Evolutionary conservation across 768 basidiomycete species (phyloP).

Genomic region (Boletus sp.): DNA sequence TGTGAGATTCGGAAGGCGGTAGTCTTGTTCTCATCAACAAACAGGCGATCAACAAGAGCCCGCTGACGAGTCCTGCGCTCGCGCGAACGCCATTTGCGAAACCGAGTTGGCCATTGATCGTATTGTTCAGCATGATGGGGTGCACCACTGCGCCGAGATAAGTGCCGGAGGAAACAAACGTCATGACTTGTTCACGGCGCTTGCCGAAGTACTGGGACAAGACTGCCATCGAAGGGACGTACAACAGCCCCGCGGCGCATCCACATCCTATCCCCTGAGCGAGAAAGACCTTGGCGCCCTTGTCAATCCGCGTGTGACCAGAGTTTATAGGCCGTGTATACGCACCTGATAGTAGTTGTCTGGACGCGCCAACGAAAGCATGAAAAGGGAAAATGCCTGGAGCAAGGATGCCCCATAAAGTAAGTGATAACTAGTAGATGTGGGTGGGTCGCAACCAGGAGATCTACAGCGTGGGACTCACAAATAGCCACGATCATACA

Average conservation of each 20-base stretch:
- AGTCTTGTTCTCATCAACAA: slow-evolving; percentile 41
- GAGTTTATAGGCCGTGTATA: background rate
- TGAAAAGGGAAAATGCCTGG: slow-evolving; percentile 37
- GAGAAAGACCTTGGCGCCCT: slow-evolving; percentile 44
- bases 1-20: slow-evolving; percentile 30
- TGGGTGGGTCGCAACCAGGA: slow-evolving; percentile 2
- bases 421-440: slow-evolving; percentile 19
- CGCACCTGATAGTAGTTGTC: slow-evolving; percentile 44
- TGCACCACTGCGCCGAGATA: slow-evolving; percentile 60
- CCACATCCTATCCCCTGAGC: slow-evolving; percentile 51
- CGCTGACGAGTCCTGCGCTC: slow-evolving; percentile 41
- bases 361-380: slow-evolving; percentile 45
- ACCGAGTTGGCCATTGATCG: slow-evolving; percentile 41
- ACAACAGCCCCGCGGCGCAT: slow-evolving; percentile 46
- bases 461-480: slow-evolving; percentile 18
- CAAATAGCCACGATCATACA: slow-evolving; percentile 56
- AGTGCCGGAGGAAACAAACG: slow-evolving; percentile 55
- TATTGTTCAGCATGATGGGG: slow-evolving; percentile 61
- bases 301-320: background rate
- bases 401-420: slow-evolving; percentile 30
- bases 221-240: slow-evolving; percentile 47
- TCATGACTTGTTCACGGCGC: slow-evolving; percentile 49
- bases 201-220: slow-evolving; percentile 53
- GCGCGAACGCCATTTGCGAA: slow-evolving; percentile 43
- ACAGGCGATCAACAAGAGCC: slow-evolving; percentile 39